phyloP scores from a whole-genome alignment of 495 filamentous ascomycete species.

The Penicillium manginii region DNA sequence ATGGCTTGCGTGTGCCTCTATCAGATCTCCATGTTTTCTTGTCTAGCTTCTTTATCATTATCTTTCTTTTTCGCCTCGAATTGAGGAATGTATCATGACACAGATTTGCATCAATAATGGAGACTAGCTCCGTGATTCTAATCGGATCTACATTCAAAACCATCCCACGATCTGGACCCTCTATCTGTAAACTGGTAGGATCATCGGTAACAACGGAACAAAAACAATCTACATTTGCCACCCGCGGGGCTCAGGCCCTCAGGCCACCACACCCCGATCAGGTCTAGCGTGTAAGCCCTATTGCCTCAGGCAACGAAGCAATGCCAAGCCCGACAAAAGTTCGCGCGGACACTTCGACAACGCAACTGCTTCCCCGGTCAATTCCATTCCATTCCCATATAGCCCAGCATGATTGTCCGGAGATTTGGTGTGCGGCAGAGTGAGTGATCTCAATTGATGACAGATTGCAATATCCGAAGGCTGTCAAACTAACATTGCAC shows the following conservation, averaged over 20 bases:
- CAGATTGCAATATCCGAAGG: background rate
- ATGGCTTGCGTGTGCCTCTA: constrained; percentile 19
- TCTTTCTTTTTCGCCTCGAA: constrained; percentile 5
- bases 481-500: background rate
- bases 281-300: constrained; percentile 9
- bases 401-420: constrained; percentile 49
- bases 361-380: constrained; percentile 19
- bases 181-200: background rate
- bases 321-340: constrained; percentile 51
- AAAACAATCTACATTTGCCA: constrained; percentile 8
- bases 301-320: constrained; percentile 14
- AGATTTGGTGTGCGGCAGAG: constrained; percentile 48
- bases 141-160: constrained; percentile 9
- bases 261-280: background rate
- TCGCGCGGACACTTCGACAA: constrained; percentile 36
- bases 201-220: background rate
- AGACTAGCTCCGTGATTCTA: constrained; percentile 6
- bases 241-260: constrained; percentile 9
- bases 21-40: constrained; percentile 10
- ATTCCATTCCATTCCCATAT: constrained; percentile 7
- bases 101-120: constrained; percentile 25
- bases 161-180: background rate
- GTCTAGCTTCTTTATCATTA: constrained; percentile 10
- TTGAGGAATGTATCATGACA: constrained; percentile 21
- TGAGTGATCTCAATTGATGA: constrained; percentile 27